Percentiles rank a stretch among this genome's conserved stretches.
These are phyloP conservation scores for Colletotrichum abscissum DNA, from an alignment of 2,329 filamentous ascomycete genomes.

Conservation along the genomic window DNA sequence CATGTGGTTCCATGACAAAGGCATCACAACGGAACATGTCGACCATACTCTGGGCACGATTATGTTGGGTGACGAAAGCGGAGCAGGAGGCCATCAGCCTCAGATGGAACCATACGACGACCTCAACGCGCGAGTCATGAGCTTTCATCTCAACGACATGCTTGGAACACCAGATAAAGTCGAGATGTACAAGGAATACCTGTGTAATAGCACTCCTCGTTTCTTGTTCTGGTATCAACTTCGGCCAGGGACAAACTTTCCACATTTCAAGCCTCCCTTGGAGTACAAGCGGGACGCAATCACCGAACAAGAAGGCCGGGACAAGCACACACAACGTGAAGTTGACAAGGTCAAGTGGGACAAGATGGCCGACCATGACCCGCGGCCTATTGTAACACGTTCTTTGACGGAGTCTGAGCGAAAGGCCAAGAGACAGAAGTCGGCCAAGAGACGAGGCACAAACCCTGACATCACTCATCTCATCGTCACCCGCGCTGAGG, in stretches of 20 bases:
- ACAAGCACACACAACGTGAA: constrained; percentile 33
- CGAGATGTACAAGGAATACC: constrained; percentile 32
- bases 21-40: neutral
- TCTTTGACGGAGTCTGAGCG: neutral
- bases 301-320: constrained; percentile 21
- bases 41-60: constrained; percentile 4
- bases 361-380: constrained; percentile 10
- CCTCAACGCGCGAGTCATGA: constrained; percentile 36
- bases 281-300: constrained; percentile 37
- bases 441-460: neutral
- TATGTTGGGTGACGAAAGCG: neutral
- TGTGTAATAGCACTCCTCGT: constrained; percentile 39
- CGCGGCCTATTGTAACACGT: neutral
- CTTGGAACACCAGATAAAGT: constrained; percentile 33
- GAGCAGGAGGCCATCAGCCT: constrained; percentile 30
- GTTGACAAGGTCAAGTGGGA: constrained; percentile 34
- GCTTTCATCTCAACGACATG: constrained; percentile 38
- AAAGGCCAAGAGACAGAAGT: neutral
- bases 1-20: constrained; percentile 12
- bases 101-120: constrained; percentile 37
- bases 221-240: constrained; percentile 37
- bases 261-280: constrained; percentile 41
- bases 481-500: constrained; percentile 37
- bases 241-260: constrained; percentile 37
- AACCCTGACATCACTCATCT: constrained; percentile 31